Evolutionary conservation across 192 early-diverging fungal genomes (phyloP).

Genomic region (Backusella parvicylindrica): DNA sequence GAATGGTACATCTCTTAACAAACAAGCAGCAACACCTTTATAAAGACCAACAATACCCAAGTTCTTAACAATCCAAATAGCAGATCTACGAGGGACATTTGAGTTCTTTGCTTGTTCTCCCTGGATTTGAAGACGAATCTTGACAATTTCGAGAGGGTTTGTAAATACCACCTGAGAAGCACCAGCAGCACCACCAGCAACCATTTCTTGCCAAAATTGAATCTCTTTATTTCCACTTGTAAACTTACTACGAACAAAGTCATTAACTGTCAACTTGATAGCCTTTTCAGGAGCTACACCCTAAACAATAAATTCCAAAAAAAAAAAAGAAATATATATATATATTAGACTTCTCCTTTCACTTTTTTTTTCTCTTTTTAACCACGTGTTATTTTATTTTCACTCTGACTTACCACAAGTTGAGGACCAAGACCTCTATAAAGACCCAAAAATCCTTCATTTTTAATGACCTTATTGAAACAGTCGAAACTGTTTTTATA

Average conservation of each 20-base stretch:
- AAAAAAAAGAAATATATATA: not conserved
- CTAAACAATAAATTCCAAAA: slow-evolving; percentile 24
- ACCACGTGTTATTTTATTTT: not conserved
- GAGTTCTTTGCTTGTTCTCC: slow-evolving; percentile 66
- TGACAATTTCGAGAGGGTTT: slow-evolving; percentile 98
- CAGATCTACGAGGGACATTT: slow-evolving; percentile 59
- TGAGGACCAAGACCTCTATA: slow-evolving; percentile 94
- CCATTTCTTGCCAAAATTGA: slow-evolving; percentile 71
- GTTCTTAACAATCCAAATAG: slow-evolving; percentile 84
- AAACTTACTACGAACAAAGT: slow-evolving; percentile 73
- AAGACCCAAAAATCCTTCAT: slow-evolving; percentile 86
- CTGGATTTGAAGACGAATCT: slow-evolving; percentile 93
- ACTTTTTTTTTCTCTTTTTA: not conserved
- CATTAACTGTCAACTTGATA: slow-evolving; percentile 97
- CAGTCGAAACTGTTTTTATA: slow-evolving; percentile 97
- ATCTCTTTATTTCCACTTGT: slow-evolving; percentile 72
- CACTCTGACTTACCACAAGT: slow-evolving; percentile 66
- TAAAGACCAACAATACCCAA: slow-evolving; percentile 92
- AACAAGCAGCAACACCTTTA: slow-evolving; percentile 89
- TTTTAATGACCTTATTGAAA: slow-evolving; percentile 90
- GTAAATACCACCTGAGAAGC: slow-evolving; percentile 90
- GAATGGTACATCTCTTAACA: slow-evolving; percentile 95
- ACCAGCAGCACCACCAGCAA: slow-evolving; percentile 87
- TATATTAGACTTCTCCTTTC: no score
- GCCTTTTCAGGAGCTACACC: slow-evolving; percentile 98